Evolutionary conservation across 345 rosid species (phyloP), one percentile per base, ranked within the genome.

Genomic region (Salix viminalis): DNA sequence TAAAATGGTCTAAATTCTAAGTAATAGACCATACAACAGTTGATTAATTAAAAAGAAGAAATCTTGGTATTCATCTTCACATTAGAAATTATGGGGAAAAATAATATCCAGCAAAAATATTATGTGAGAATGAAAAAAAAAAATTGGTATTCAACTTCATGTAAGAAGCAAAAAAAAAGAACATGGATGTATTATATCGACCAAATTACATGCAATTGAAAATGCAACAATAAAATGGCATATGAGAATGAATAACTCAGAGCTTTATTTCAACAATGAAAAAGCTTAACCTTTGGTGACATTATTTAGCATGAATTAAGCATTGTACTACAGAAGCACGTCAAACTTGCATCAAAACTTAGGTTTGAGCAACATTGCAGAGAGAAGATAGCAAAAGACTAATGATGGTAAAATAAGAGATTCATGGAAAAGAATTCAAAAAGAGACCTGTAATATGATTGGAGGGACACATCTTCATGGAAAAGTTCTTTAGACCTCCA

Each of bases 401-500:
- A 5, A 73, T 23, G 41, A 36, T 28, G 26, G 42, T 46, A 26
- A 61, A 39, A 9, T 10, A 56, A 67, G 12, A 67, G 34, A 50
- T 21, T 32, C 26, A 74, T 9, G 19, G 28, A 42, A 26, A 61
- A 21, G 65, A 76, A 16, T 66, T 58, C 56, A 79, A 6, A 34
- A 78, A 80, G 67, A 64, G 67, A 95, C 99, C 97, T 95, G 93
- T 89, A 88, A 81, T 90, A 91, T 74, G 92, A 87, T 52, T 89
- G 88, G 66, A 89, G 70, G 32, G 88, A 86, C 71, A 91, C 65
- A 83, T 91, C 91, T 82, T 89, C 94, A 75, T 82, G 79, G 77
- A 85, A 89, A 83, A 95, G 91, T 65, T 86, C 86, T 56, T 82
- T 79, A 23, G 93, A 86, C 82, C 86, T 91, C 99, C 97, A 87